Conservation (phyloP, 2,329 filamentous ascomycete species). For the Trematosphaeria pertusa region DNA sequence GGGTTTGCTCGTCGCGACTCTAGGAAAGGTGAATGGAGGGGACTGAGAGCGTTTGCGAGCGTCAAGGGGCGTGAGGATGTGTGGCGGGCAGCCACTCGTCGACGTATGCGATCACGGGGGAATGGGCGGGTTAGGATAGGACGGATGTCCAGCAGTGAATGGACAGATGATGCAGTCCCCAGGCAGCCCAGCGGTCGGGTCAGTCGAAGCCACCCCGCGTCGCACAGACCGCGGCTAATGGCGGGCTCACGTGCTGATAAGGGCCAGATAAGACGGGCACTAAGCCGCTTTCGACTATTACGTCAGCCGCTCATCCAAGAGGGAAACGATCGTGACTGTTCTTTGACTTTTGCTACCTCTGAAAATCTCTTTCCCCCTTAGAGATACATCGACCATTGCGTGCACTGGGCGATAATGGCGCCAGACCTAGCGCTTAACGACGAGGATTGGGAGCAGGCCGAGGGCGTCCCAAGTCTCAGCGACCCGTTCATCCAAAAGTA, state of each 20-base stretch:
- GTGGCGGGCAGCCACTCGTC: conserved; percentile 31
- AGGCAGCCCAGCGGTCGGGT: neutral
- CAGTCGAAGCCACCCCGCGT: conserved; percentile 1
- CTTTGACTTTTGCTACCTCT: conserved; percentile 2
- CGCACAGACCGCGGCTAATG: neutral
- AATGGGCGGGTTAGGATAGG: conserved; percentile 12
- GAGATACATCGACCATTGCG: neutral
- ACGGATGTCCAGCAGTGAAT: conserved; percentile 1
- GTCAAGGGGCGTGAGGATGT: conserved; percentile 8
- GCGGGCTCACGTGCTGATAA: neutral
- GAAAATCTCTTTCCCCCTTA: neutral
- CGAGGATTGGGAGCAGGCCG: conserved; percentile 49
- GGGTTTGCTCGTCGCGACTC: neutral
- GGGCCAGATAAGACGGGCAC: neutral
- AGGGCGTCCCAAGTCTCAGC: conserved; percentile 52
- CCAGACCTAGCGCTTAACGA: conserved; percentile 30
- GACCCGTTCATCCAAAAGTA: conserved; percentile 87
- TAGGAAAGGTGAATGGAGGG: neutral
- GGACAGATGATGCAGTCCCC: conserved; percentile 35
- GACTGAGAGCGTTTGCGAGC: conserved; percentile 1
- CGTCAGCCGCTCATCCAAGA: conserved; percentile 3
- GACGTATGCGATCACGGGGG: conserved; percentile 30
- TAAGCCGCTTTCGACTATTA: neutral
- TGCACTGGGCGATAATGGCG: conserved; percentile 24
- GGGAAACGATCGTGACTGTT: neutral